Evolutionary conservation across 176 grass and related monocot genomes (phyloP).

Genomic region (Oryza coarctata): DNA sequence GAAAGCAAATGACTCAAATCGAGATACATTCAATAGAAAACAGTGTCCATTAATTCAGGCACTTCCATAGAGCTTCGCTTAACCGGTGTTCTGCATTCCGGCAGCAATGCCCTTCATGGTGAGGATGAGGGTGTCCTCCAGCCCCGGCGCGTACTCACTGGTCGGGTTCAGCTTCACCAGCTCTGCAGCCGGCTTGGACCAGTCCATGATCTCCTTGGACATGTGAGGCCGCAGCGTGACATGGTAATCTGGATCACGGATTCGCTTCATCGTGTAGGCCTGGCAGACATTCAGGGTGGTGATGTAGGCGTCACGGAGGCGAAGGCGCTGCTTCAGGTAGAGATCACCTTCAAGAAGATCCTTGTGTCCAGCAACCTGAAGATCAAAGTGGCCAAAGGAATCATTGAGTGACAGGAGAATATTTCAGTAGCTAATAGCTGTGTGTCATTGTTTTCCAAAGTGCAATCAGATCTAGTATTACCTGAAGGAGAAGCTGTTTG

Average conservation of each 20-base stretch:
- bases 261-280: constrained; percentile 68
- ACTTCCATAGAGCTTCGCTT: background rate
- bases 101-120: constrained; percentile 90
- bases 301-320: constrained; percentile 63
- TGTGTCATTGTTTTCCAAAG: background rate
- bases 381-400: background rate
- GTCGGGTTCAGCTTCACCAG: constrained; percentile 74
- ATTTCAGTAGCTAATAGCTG: background rate
- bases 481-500: constrained; percentile 70
- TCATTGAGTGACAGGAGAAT: background rate
- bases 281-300: constrained; percentile 75
- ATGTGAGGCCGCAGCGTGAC: constrained; percentile 56
- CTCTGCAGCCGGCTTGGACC: constrained; percentile 54
- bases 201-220: constrained; percentile 58
- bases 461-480: background rate
- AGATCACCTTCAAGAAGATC: constrained; percentile 74
- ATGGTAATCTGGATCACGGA: constrained; percentile 65
- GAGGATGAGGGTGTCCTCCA: constrained; percentile 86
- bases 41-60: background rate
- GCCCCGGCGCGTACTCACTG: constrained; percentile 62
- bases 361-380: constrained; percentile 71
- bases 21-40: background rate
- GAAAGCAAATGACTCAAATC: background rate
- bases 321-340: constrained; percentile 72
- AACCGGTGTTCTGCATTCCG: constrained; percentile 82